phyloP scores from a whole-genome alignment of 148 eudicot species.

The Hydrangea macrophylla region DNA sequence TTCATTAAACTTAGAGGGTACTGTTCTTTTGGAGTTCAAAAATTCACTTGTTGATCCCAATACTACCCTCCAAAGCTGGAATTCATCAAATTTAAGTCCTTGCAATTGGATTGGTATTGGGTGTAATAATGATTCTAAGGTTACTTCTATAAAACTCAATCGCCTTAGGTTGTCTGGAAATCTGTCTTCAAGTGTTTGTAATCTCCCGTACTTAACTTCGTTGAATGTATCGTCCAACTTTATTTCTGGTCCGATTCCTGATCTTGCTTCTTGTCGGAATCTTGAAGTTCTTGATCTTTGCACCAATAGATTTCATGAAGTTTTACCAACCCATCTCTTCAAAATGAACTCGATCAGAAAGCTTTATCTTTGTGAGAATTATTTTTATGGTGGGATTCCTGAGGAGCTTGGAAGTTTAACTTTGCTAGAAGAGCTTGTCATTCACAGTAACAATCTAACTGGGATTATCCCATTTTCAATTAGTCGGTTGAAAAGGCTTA shows the following conservation, averaged over 20 bases:
- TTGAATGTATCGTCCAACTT: conserved; percentile 41
- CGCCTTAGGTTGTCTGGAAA: conserved; percentile 34
- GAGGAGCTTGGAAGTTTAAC: conserved; percentile 35
- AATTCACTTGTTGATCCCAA: conserved; percentile 33
- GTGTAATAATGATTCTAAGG: conserved; percentile 27
- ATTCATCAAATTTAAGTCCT: conserved; percentile 30
- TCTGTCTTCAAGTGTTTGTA: conserved; percentile 44
- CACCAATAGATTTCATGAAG: conserved; percentile 43
- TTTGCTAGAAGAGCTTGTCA: conserved; percentile 43
- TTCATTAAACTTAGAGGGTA: conserved; percentile 45
- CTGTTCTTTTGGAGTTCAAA: conserved; percentile 48
- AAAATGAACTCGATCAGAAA: conserved; percentile 32
- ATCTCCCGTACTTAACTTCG: conserved; percentile 32
- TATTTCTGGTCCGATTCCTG: conserved; percentile 52
- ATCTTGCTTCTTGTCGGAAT: conserved; percentile 28
- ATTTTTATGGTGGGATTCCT: conserved; percentile 40
- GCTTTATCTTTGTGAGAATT: conserved; percentile 53
- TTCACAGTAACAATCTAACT: conserved; percentile 56
- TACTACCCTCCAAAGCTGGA: conserved; percentile 45
- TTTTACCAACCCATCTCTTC: conserved; percentile 35
- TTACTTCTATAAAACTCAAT: conserved; percentile 34
- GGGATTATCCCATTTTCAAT: conserved; percentile 42
- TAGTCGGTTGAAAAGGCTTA: conserved; percentile 31
- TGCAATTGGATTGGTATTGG: conserved; percentile 50
- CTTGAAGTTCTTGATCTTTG: conserved; percentile 52